Conservation (phyloP, 345 rosid species). For the Moricandia moricandioides region DNA sequence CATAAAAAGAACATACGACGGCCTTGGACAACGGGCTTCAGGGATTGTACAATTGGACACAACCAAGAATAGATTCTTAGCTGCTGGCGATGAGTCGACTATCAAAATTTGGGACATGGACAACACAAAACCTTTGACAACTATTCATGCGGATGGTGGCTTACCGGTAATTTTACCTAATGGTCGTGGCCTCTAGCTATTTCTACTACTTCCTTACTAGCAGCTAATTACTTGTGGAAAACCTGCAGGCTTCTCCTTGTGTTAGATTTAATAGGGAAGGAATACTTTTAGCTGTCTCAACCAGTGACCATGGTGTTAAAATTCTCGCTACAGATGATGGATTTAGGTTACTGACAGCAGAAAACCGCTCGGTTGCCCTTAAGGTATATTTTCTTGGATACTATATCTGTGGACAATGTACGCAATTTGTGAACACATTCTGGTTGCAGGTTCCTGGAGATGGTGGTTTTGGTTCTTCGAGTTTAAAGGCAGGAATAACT, state of each 20-base stretch:
- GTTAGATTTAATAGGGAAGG: conserved; percentile 83
- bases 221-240: conserved; percentile 22
- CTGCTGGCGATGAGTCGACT: conserved; percentile 77
- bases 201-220: background rate
- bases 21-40: conserved; percentile 49
- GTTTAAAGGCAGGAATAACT: conserved; percentile 50
- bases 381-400: conserved; percentile 46
- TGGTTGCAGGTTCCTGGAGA: conserved; percentile 51
- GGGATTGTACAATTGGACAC: conserved; percentile 88
- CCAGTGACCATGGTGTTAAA: conserved; percentile 69
- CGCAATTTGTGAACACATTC: background rate
- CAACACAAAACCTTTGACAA: conserved; percentile 48
- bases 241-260: conserved; percentile 75
- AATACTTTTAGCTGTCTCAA: conserved; percentile 70
- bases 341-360: conserved; percentile 58
- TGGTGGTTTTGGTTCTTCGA: conserved; percentile 48
- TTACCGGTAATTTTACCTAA: conserved; percentile 50
- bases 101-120: conserved; percentile 91
- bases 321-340: conserved; percentile 81
- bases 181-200: background rate
- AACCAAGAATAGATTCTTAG: conserved; percentile 73
- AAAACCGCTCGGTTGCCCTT: conserved; percentile 60
- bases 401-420: background rate
- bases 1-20: background rate
- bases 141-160: conserved; percentile 78